Conservation (phyloP, 75 land plant species). For the Sequoiadendron giganteum region DNA sequence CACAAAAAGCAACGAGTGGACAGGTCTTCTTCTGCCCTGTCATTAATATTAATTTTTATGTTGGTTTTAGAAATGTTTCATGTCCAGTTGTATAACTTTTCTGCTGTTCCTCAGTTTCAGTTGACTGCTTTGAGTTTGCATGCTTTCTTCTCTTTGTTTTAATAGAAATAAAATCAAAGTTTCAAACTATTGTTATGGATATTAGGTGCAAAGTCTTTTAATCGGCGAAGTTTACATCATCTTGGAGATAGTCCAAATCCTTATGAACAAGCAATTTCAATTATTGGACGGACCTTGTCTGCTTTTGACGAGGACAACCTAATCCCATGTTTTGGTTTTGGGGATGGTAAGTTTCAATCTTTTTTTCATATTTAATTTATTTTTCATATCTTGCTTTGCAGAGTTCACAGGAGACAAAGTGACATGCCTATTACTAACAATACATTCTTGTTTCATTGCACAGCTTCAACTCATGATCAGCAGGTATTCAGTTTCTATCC, state of each 20-base stretch:
- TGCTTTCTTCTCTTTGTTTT: background rate
- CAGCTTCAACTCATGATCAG: conserved; percentile 72
- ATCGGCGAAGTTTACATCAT: conserved; percentile 60
- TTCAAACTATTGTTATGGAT: background rate
- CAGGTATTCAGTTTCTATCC: conserved; percentile 74
- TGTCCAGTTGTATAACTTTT: background rate
- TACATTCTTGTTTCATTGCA: conserved; percentile 5
- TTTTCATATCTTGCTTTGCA: background rate
- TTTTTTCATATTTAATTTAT: background rate
- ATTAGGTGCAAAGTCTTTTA: conserved; percentile 58
- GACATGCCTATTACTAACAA: background rate
- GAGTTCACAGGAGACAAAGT: background rate
- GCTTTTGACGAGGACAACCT: conserved; percentile 83
- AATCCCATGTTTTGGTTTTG: conserved; percentile 85
- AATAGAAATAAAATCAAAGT: background rate
- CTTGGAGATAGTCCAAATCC: conserved; percentile 65
- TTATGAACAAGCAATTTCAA: conserved; percentile 78
- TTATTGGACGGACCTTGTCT: conserved; percentile 72
- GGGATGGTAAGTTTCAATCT: conserved; percentile 53
- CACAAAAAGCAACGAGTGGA: conserved; percentile 79
- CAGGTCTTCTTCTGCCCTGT: conserved; percentile 29
- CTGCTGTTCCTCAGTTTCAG: background rate
- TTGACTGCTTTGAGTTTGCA: background rate
- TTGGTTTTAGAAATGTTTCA: background rate
- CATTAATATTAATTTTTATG: too few relatives aligned